Conservation (phyloP, 2,329 filamentous ascomycete genomes). For the Cercospora zeae-maydis region DNA sequence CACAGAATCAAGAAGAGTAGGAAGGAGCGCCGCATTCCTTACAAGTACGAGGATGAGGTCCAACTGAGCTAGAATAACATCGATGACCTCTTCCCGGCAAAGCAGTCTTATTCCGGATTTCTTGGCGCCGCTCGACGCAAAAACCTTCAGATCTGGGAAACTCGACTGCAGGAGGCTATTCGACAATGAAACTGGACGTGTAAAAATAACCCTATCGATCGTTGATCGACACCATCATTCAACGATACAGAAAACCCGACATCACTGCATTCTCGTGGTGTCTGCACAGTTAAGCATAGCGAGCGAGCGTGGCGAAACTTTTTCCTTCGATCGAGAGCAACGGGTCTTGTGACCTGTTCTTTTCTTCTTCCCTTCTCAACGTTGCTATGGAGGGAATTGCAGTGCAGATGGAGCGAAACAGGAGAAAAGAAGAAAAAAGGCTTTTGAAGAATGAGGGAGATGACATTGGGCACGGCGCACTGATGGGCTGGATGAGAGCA, state of each 20-base stretch:
- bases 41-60: slow-evolving; percentile 49
- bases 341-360: neutral
- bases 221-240: neutral
- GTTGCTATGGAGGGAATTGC: neutral
- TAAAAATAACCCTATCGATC: neutral
- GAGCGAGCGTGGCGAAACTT: neutral
- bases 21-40: slow-evolving; percentile 41
- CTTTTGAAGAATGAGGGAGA: neutral
- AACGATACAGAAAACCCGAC: neutral
- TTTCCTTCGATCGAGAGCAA: neutral
- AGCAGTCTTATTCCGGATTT: neutral
- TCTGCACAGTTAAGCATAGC: neutral
- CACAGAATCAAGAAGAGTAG: slow-evolving; percentile 43
- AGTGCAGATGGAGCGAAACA: neutral
- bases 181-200: neutral
- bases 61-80: neutral
- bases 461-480: neutral
- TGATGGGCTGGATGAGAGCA: neutral
- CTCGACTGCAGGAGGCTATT: neutral
- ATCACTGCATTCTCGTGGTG: neutral
- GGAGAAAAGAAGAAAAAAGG: neutral
- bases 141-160: neutral
- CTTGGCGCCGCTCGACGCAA: neutral
- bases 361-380: neutral
- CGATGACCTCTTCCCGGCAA: neutral